Base-by-base conservation (phyloP, 1,284 basidiomycete species). In the Ganoderma sp. region DNA sequence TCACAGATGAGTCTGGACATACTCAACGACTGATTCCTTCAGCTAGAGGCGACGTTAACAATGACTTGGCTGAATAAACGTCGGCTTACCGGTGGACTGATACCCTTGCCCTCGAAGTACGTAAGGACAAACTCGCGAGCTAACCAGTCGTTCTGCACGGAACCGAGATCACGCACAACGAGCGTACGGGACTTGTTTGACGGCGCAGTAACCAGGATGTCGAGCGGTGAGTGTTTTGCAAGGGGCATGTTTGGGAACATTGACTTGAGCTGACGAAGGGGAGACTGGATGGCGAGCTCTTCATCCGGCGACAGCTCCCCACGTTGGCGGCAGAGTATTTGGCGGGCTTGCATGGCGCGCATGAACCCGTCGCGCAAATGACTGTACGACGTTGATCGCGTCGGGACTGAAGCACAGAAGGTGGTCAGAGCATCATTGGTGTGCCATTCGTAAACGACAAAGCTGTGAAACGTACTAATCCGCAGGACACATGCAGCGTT, bases 351-450 rank as follows among this genome's bases (percentile, higher is more conserved):
- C 42, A 97, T 78, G 8, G 94, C 86, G 43, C 95, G 88, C 76
- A 93, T 84, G 75, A 96, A 96, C 1, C 92, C 95, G 75, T 97
- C 95, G 28, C 95, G 87, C 22, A 97, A 82, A 75, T 97, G 95
- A 22, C 87, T 85, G 76, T 91, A 94, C 8, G 90, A 92, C 0
- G 95, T 97, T 41, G 85, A 85, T 17, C 95, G 87, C 0, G 92
- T 92, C 1, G 95, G 94, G 17, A 96, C 94, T 95, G 64, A 10
- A 48, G 2, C 58, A 60, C 8, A 61, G 8, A 5, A 4, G 19
- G 17, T 69, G 1, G 60, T 22, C 14, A 43, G 17, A 10, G 17
- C 15, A 28, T 14, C n/a, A n/a, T 69, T 4, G 57, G 37, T 22
- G 32, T 25, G 17, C 10, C 9, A 28, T 14, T 28, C n/a, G 43